phyloP scores from a whole-genome alignment of 2,329 filamentous ascomycete genomes.

The Calonectria montana region DNA sequence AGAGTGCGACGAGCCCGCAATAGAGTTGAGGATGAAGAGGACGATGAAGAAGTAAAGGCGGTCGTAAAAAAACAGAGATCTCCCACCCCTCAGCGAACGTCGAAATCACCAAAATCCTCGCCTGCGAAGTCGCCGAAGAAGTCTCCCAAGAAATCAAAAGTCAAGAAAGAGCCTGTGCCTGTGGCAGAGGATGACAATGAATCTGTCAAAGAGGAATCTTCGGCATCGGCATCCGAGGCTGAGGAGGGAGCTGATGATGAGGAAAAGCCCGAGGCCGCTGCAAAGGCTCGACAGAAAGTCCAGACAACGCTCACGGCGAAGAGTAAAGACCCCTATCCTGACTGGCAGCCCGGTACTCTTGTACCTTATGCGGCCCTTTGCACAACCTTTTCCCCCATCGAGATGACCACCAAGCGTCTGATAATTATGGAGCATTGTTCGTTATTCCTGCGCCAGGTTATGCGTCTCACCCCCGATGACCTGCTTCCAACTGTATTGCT shows the following conservation, averaged over 20 bases:
- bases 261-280: conserved; percentile 76
- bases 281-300: conserved; percentile 82
- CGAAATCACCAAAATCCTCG: neutral
- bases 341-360: conserved; percentile 90
- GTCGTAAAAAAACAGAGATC: conserved; percentile 34
- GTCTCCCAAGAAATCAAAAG: conserved; percentile 34
- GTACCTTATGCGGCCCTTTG: conserved; percentile 96
- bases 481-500: conserved; percentile 88
- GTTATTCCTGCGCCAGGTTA: conserved; percentile 91
- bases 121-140: conserved; percentile 33
- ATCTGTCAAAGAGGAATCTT: conserved; percentile 42
- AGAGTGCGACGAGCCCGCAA: conserved; percentile 60
- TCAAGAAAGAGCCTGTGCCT: conserved; percentile 27
- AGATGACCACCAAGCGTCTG: conserved; percentile 92
- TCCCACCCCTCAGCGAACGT: neutral
- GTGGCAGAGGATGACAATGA: conserved; percentile 36
- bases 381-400: conserved; percentile 92
- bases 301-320: conserved; percentile 79
- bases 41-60: conserved; percentile 56
- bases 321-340: conserved; percentile 86
- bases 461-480: conserved; percentile 88
- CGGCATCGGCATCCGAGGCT: conserved; percentile 52
- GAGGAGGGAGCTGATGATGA: conserved; percentile 64
- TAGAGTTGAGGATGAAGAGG: conserved; percentile 65
- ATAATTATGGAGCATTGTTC: conserved; percentile 91